A percentile compares a stretch with the other conserved stretches of the same genome.
Conservation (phyloP, 345 rosid species). For the Salix udensis region DNA sequence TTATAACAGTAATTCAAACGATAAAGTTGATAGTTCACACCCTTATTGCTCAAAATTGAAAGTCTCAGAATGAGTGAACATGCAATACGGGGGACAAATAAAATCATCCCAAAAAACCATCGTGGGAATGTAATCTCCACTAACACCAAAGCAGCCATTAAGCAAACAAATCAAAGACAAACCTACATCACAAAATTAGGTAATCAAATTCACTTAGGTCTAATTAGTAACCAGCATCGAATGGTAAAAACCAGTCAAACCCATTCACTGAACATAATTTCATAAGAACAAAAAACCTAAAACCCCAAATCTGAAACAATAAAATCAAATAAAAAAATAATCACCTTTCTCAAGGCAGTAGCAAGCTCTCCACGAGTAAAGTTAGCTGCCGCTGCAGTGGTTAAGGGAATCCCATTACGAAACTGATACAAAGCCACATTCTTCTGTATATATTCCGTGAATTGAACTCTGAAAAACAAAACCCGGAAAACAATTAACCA, state of each 20-base stretch:
- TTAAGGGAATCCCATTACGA: slow-evolving; percentile 86
- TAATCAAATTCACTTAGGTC: background rate
- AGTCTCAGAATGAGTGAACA: background rate
- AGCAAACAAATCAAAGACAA: background rate
- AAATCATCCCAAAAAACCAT: background rate
- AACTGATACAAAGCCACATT: slow-evolving; percentile 91
- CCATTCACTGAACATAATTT: background rate
- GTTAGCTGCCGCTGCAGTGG: slow-evolving; percentile 85
- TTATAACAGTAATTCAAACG: too few relatives aligned
- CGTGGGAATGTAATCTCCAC: background rate
- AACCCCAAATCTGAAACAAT: background rate
- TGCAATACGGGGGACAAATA: too few relatives aligned
- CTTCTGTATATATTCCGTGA: slow-evolving; percentile 95
- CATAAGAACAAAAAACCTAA: background rate
- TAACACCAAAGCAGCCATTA: background rate
- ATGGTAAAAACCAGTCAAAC: background rate
- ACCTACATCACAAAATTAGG: background rate
- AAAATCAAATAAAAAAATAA: background rate
- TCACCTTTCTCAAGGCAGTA: slow-evolving; percentile 89
- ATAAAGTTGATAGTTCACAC: background rate
- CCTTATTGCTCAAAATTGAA: background rate
- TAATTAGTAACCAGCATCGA: background rate
- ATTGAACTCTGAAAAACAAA: slow-evolving; percentile 60
- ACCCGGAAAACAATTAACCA: background rate
- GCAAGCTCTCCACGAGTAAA: slow-evolving; percentile 95